Conservation (phyloP, 352 stramenopile genomes). For the Globisporangium okanoganense region DNA sequence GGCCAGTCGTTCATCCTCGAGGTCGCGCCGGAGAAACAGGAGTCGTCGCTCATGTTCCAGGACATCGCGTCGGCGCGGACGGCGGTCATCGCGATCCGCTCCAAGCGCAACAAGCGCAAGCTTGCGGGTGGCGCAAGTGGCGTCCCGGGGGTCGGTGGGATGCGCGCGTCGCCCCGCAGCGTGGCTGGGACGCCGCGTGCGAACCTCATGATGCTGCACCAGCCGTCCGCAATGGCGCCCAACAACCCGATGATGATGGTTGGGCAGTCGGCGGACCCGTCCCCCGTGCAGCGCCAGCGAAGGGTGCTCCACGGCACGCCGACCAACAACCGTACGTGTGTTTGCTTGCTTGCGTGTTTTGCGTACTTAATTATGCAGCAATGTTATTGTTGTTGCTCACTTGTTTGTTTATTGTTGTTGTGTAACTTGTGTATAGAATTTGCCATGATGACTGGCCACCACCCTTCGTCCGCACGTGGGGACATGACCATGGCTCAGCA, state of each 20-base stretch:
- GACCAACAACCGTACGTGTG: constrained; percentile 15
- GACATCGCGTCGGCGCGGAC: constrained; percentile 89
- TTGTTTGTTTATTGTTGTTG: background rate
- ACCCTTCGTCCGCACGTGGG: constrained; percentile 6
- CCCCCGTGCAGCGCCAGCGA: constrained; percentile 20
- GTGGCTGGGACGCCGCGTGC: constrained; percentile 32
- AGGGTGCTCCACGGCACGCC: constrained; percentile 15
- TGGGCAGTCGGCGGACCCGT: background rate
- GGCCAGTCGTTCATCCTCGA: constrained; percentile 92
- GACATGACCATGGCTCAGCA: constrained; percentile 14
- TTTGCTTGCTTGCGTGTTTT: background rate
- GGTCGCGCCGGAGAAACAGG: constrained; percentile 84
- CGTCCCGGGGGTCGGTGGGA: constrained; percentile 10
- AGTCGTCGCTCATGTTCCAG: constrained; percentile 80
- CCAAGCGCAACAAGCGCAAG: constrained; percentile 93
- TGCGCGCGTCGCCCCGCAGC: constrained; percentile 35
- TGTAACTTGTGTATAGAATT: constrained; percentile 1
- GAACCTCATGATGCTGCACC: constrained; percentile 30
- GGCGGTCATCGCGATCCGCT: constrained; percentile 90
- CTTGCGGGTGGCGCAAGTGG: constrained; percentile 27
- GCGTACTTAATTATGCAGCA: background rate
- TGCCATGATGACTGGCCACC: constrained; percentile 11
- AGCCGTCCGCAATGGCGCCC: constrained; percentile 13
- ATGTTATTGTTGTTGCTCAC: background rate
- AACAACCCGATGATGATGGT: constrained; percentile 14